Evolutionary conservation across 306 rosid genomes (phyloP).

Genomic region (Gillenia trifoliata): DNA sequence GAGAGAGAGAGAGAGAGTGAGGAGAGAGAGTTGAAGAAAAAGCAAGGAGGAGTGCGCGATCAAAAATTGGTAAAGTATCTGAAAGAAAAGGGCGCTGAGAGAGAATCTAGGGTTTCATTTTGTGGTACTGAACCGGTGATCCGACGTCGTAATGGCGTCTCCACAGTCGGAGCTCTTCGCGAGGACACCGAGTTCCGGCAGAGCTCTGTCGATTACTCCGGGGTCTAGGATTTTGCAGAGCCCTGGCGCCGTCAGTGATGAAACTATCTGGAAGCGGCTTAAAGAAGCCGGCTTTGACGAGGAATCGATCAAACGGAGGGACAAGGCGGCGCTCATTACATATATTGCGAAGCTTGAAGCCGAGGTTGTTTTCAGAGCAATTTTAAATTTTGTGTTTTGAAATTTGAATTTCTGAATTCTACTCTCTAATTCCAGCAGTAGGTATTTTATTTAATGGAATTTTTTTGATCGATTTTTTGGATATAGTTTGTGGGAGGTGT

Average conservation of each 20-base stretch:
- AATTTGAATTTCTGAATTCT: background rate
- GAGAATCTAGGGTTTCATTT: slow-evolving; percentile 24
- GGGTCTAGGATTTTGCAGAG: slow-evolving; percentile 81
- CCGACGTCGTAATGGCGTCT: slow-evolving; percentile 46
- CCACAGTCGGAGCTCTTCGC: slow-evolving; percentile 35
- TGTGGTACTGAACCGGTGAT: slow-evolving; percentile 3
- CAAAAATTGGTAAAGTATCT: background rate
- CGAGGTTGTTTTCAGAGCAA: slow-evolving; percentile 49
- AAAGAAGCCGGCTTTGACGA: slow-evolving; percentile 82
- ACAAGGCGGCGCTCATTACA: slow-evolving; percentile 85
- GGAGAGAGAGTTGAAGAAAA: background rate
- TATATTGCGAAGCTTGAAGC: slow-evolving; percentile 91
- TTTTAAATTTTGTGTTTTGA: background rate
- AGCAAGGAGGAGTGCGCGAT: background rate
- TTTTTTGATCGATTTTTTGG: background rate
- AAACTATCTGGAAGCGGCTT: slow-evolving; percentile 82
- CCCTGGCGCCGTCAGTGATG: slow-evolving; percentile 54
- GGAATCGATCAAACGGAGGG: slow-evolving; percentile 71
- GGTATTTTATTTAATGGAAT: background rate
- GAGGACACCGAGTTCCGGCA: slow-evolving; percentile 31
- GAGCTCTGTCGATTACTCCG: slow-evolving; percentile 62
- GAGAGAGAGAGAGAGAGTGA: background rate
- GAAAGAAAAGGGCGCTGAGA: background rate
- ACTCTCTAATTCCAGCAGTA: background rate
- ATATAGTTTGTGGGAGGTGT: background rate